Evolutionary conservation across 768 basidiomycete genomes (phyloP).

Genomic region (Roridomyces roridus): DNA sequence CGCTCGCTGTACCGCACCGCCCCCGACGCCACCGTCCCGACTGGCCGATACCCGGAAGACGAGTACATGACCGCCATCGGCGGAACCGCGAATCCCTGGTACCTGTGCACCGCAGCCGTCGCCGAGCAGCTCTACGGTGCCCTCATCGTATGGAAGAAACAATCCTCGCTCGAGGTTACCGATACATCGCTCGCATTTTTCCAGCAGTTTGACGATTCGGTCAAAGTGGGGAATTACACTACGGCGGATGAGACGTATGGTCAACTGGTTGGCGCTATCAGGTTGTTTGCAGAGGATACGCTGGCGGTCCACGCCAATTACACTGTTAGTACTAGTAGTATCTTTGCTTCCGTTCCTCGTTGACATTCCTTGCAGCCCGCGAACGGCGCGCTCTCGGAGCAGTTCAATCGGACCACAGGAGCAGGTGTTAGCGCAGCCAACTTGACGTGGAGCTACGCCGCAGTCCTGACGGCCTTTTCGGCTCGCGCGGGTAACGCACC

Average conservation of each 20-base stretch:
- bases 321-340: too few relatives aligned
- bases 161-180: conserved; percentile 60
- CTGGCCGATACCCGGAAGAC: conserved; percentile 81
- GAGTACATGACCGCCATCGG: too few relatives aligned
- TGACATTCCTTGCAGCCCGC: conserved; percentile 39
- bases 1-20: conserved; percentile 68
- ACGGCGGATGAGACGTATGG: conserved; percentile 54
- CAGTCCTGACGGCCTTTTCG: conserved; percentile 65
- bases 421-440: conserved; percentile 64
- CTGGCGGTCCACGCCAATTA: conserved; percentile 60
- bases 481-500: conserved; percentile 57
- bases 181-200: conserved; percentile 70
- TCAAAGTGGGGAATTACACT: conserved; percentile 59
- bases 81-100: conserved; percentile 89
- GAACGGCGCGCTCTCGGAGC: conserved; percentile 66
- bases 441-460: conserved; percentile 81
- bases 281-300: conserved; percentile 71
- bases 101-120: conserved; percentile 72
- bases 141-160: conserved; percentile 65
- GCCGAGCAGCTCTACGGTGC: conserved; percentile 82
- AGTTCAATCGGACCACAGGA: conserved; percentile 60
- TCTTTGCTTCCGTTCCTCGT: too few relatives aligned
- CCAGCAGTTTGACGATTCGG: conserved; percentile 57
- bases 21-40: conserved; percentile 63
- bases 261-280: conserved; percentile 54